Base-by-base conservation (phyloP, 2,329 filamentous ascomycete genomes). In the Pseudogymnoascus verrucosus region DNA sequence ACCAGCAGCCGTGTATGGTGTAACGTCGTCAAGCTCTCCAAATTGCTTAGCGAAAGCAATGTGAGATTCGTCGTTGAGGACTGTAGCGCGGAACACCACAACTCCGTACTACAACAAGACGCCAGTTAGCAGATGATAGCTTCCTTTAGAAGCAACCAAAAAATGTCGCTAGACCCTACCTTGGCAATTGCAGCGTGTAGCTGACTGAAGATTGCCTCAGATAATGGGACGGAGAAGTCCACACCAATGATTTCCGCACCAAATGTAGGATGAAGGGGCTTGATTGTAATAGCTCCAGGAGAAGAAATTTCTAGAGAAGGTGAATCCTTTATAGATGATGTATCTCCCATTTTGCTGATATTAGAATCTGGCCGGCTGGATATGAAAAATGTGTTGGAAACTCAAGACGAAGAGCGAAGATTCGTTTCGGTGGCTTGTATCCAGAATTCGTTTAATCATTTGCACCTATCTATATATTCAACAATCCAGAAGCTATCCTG, bases 11-110 rank as follows among this genome's bases (percentile, higher is more conserved):
- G 79, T 72, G 71, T 81, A 84, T 0, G 79, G 80, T 16, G 72
- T 77, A 34, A 83, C 77, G 68, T 84, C 79, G 71, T 86, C 83
- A 0, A 85, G 77, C 21, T 83, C 80, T 19, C 83, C 84, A 65
- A 86, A 79, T 1, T 74, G 75, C 2, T 69, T 67, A 14, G 80
- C 78, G 69, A 86, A 82, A 5, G 73, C 72, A 37, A 85, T 76
- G 67, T 86, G 84, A 1, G 72, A 65, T 5, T 75, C 76, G 69
- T 86, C 82, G 63, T 78, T 75, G 8, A 86, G 74, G 12, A 74
- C 74, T 1, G 83, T 82, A 12, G 76, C 69, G 40, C 81, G 80
- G 69, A 84, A 79, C 19, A 83, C 78, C 39, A 77, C 73, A 19
- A 84, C 78, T 21, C 82, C 82, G 66, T 84, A 82, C 80, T 83